These are phyloP conservation scores for Aegilops tauschii DNA, from an alignment of 176 grass and related monocot species.

Conservation along the genomic window DNA sequence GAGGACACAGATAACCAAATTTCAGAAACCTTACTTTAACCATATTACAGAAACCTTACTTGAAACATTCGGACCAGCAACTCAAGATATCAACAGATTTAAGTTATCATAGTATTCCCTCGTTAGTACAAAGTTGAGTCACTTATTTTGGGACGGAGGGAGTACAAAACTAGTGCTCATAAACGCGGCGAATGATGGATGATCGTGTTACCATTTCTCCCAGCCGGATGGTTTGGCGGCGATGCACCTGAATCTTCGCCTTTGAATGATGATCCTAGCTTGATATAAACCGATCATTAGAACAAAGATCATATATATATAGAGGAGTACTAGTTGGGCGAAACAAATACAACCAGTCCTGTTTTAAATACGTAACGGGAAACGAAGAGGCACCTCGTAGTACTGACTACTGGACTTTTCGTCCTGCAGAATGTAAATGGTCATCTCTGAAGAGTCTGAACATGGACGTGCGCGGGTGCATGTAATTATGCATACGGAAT, in stretches of 20 bases:
- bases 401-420: not conserved
- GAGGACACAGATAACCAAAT: not conserved
- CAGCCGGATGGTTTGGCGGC: not conserved
- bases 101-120: too few relatives aligned
- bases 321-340: not conserved
- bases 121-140: too few relatives aligned
- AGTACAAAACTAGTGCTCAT: not conserved
- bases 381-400: not conserved
- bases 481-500: not conserved
- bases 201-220: not conserved
- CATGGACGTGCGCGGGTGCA: not conserved
- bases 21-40: too few relatives aligned
- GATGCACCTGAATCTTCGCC: not conserved
- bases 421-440: not conserved
- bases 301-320: not conserved
- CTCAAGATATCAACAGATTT: not conserved
- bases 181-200: not conserved
- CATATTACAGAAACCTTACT: too few relatives aligned
- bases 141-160: too few relatives aligned
- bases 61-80: not conserved
- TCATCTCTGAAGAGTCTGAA: not conserved
- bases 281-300: not conserved
- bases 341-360: not conserved
- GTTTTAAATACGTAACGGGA: not conserved
- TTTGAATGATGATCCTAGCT: not conserved